Evolutionary conservation across 2,329 filamentous ascomycete species (phyloP), one percentile per base, ranked within the genome.

Genomic region (Clarireedia paspali): DNA sequence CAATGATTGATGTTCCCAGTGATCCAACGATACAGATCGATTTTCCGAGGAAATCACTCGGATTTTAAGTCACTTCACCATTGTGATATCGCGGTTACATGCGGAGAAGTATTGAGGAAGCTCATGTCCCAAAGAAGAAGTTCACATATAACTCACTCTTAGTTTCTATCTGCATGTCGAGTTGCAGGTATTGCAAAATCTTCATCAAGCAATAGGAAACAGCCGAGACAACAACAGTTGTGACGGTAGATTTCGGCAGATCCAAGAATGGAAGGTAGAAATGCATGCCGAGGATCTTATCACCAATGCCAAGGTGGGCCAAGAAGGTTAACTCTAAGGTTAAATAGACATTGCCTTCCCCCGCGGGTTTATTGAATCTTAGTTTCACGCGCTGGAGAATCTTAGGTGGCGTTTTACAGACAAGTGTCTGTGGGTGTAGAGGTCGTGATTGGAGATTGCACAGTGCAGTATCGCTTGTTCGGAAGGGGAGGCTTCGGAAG

Each of bases 231-330:
- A 30, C 5, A 7, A 34, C 30, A n/a, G 39, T 23, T 54, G 44
- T 17, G n/a, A 23, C 39, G 24, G 12, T 24, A 23, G 15, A 44
- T 34, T 30, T 53, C 51, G 30, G 42, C n/a, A 39, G 42, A 15
- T 54, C 51, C 24, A 39, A 40, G 38, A 39, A 54, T 42, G 51
- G 51, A 54, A 54, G 51, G 23, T 49, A 30, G 5, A 23, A 4
- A 23, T 15, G 4, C 39, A 48, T 49, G 51, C 51, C 44, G 51
- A 54, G 51, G n/a, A 48, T 54, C 42, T 40, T 54, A 54, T 54
- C 44, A 48, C 9, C 26, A 6, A 45, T 17, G 51, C 51, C 44
- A 54, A 54, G 51, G 34, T 34, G 17, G 15, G 34, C 51, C 51
- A 54, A 54, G 51, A 20, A 14, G 10, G 47, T 40, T n/a, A 42